Evolutionary conservation across 208 protist genomes (phyloP).

Genomic region (Leishmania turanica): DNA sequence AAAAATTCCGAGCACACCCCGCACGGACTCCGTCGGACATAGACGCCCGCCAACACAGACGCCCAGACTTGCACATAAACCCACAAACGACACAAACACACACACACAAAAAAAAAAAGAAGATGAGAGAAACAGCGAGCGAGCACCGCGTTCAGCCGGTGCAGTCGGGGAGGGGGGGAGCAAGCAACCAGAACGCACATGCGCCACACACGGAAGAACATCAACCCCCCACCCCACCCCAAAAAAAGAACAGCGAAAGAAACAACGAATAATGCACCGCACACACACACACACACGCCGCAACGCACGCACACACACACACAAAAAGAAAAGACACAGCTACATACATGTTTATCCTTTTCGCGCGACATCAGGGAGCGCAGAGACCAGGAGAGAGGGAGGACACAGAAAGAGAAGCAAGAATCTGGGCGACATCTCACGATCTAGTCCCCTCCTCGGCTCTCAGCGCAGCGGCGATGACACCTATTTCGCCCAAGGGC

Average conservation of each 20-base stretch:
- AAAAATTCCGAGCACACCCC: neutral
- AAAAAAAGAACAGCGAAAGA: neutral
- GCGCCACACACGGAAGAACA: neutral
- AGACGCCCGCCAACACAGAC: neutral
- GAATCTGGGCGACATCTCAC: neutral
- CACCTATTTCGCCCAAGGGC: neutral
- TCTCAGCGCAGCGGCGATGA: neutral
- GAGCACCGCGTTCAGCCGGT: neutral
- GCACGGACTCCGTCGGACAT: neutral
- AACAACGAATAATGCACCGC: neutral
- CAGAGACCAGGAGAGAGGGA: neutral
- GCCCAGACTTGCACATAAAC: constrained; percentile 1
- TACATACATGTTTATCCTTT: neutral
- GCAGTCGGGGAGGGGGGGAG: neutral
- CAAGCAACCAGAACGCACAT: neutral
- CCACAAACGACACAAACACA: neutral
- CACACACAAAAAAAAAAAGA: neutral
- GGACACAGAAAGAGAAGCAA: neutral
- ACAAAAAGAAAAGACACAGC: constrained; percentile 7
- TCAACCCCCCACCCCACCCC: neutral
- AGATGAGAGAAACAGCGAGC: neutral
- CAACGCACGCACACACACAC: neutral
- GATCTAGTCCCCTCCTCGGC: neutral
- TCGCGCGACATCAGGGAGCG: neutral
- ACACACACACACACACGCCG: neutral